Evolutionary conservation across 192 early-diverging fungal species (phyloP), one percentile per base, ranked within the genome.

Genomic region (Rhizophagus sp.): DNA sequence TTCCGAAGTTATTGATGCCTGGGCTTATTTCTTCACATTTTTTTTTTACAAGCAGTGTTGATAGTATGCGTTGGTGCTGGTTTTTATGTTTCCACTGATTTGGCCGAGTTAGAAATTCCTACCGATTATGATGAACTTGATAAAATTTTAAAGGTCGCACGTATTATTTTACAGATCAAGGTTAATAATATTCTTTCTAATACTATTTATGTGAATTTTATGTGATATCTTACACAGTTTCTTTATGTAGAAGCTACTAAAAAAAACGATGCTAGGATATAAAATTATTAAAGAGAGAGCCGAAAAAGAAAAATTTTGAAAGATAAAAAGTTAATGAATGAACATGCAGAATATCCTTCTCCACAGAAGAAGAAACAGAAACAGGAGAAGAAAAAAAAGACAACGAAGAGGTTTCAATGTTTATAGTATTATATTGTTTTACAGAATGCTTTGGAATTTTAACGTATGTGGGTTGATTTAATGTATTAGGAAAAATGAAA

Each of bases 91-190:
- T 76, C 19, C 17, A 25, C 49, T 50, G 52, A 76, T 34, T 49
- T 76, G 9, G 8, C 44, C 19, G 15, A 76, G 33, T 76, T 76
- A 34, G 33, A 76, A 36, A 76, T 76, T 33, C 75, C 27, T 36
- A 33, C 0, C n/a, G 33, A 19, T 34, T 36, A 62, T 34, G 52
- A 76, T 76, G 75, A 76, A 47, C 22, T 76, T 50, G 75, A 49
- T 33, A 49, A 63, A 50, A 62, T 76, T 33, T 50, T 30, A 36
- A 76, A 76, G 75, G 33, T 76, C 15, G 61, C 11, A 19, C 15
- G 61, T 22, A 76, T 49, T 50, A 76, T 76, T 34, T 62, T 76
- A 36, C 75, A 76, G 27, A 49, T 76, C 30, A 30, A 30, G 44
- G 75, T 76, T 30, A 62, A 49, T 30, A 30, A 30, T 30, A 30